Conservation (phyloP, 108 stramenopile genomes). For the Skeletonema potamos region DNA sequence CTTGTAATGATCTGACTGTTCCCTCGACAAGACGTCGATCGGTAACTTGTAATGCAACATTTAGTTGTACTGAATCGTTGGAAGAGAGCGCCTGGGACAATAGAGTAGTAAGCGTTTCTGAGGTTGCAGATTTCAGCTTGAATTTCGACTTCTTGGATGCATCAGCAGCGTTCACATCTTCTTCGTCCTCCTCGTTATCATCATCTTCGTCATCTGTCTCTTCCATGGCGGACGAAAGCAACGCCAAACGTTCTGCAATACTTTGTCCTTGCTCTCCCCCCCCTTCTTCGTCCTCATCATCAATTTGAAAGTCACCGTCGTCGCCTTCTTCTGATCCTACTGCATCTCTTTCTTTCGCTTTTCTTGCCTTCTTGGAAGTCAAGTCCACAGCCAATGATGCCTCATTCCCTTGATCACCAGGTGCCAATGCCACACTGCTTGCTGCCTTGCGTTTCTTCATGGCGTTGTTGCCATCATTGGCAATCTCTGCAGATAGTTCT, state of each 20-base stretch:
- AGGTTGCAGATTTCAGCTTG: conserved; percentile 46
- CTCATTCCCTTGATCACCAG: conserved; percentile 37
- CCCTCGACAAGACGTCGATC: conserved; percentile 31
- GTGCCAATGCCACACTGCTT: conserved; percentile 20
- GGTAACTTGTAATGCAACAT: conserved; percentile 40
- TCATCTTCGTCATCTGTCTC: conserved; percentile 34
- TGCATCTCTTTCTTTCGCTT: conserved; percentile 16
- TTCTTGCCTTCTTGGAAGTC: conserved; percentile 11
- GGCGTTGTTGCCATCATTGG: conserved; percentile 15
- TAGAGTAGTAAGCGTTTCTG: conserved; percentile 43
- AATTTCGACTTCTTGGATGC: conserved; percentile 17
- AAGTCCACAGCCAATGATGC: conserved; percentile 39
- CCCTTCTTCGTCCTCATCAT: conserved; percentile 17
- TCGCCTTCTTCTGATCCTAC: conserved; percentile 9
- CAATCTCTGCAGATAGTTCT: not conserved
- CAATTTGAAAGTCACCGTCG: conserved; percentile 22
- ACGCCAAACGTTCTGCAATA: conserved; percentile 48
- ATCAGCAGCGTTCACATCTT: not conserved
- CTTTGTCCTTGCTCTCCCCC: conserved; percentile 22
- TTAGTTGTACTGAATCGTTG: conserved; percentile 41
- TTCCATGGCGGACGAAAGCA: conserved; percentile 53
- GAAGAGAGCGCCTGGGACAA: conserved; percentile 49
- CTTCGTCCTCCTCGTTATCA: conserved; percentile 22
- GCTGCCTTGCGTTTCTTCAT: conserved; percentile 36
- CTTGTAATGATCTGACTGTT: conserved; percentile 33